A percentile compares a stretch with the other conserved stretches of the same genome.
Evolutionary conservation across 2,329 filamentous ascomycete species (phyloP).

Genomic region (Chaetomium strumarium): DNA sequence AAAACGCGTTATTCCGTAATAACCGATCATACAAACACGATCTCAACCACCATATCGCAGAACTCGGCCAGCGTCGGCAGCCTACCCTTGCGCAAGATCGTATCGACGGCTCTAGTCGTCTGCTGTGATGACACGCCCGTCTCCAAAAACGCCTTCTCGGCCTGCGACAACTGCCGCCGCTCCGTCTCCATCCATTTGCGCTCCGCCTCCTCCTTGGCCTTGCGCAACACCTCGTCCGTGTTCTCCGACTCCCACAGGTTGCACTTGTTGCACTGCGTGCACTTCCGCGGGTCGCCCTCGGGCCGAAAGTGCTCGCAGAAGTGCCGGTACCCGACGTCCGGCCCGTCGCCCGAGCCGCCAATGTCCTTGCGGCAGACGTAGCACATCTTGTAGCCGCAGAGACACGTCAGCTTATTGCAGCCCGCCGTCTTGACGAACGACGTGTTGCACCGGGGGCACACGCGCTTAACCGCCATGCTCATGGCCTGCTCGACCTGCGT

Average conservation of each 20-base stretch:
- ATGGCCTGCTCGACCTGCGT: conserved; percentile 89
- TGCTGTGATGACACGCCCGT: conserved; percentile 34
- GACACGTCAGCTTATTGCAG: conserved; percentile 95
- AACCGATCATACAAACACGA: conserved; percentile 34
- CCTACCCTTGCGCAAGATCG: conserved; percentile 30
- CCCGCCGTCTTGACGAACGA: conserved; percentile 89
- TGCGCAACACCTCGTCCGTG: conserved; percentile 59
- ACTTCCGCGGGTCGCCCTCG: conserved; percentile 64
- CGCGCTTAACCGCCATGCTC: conserved; percentile 89
- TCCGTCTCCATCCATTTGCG: conserved; percentile 63
- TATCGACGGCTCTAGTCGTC: conserved; percentile 24
- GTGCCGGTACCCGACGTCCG: conserved; percentile 74
- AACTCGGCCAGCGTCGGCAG: conserved; percentile 38
- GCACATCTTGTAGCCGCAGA: conserved; percentile 97
- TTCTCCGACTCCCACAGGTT: conserved; percentile 76
- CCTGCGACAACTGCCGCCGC: conserved; percentile 48
- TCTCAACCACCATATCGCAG: conserved; percentile 42
- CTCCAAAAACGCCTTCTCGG: conserved; percentile 52
- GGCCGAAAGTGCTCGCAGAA: conserved; percentile 95
- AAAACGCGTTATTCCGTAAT: neutral
- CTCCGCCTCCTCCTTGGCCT: conserved; percentile 67
- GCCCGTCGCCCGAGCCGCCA: conserved; percentile 39
- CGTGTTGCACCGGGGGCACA: conserved; percentile 85
- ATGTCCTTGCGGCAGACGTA: conserved; percentile 86
- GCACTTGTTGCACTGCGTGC: conserved; percentile 73